A percentile compares a stretch with the other conserved stretches of the same genome.
Conservation (phyloP, 257 asterid species). For the Primulina eburnea region DNA sequence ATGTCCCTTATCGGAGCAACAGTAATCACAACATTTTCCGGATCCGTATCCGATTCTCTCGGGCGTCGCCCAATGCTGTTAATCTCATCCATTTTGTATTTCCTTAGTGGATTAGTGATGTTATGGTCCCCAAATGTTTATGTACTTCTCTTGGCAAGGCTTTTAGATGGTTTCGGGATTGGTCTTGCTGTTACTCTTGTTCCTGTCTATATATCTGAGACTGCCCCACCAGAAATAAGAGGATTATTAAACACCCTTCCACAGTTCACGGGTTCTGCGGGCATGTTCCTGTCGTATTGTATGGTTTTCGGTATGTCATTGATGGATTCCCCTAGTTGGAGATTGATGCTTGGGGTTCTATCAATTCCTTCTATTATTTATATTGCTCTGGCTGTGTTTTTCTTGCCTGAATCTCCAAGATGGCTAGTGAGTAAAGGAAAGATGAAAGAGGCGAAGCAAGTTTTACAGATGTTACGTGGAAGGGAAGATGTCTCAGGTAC, state of each 20-base stretch:
- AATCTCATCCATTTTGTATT: conserved; percentile 70
- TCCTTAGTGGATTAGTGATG: conserved; percentile 82
- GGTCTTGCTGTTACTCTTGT: conserved; percentile 93
- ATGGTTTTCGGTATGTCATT: conserved; percentile 93
- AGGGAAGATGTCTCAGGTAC: conserved; percentile 85
- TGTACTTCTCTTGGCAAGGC: conserved; percentile 76
- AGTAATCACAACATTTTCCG: conserved; percentile 78
- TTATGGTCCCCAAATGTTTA: conserved; percentile 92
- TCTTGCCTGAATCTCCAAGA: conserved; percentile 95
- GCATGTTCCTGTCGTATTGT: conserved; percentile 85
- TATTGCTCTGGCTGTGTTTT: conserved; percentile 52
- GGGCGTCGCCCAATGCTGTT: conserved; percentile 97
- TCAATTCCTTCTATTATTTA: conserved; percentile 72
- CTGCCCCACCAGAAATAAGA: conserved; percentile 90
- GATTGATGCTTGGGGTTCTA: conserved; percentile 93
- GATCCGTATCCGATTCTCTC: conserved; percentile 69
- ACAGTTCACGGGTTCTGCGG: conserved; percentile 83
- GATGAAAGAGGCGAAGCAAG: conserved; percentile 78
- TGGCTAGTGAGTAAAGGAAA: conserved; percentile 93
- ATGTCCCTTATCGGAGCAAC: conserved; percentile 94
- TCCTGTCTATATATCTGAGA: conserved; percentile 92
- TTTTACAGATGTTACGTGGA: conserved; percentile 76
- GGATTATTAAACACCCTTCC: conserved; percentile 82
- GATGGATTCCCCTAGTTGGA: conserved; percentile 74
- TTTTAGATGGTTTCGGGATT: conserved; percentile 86